Conservation (phyloP, 2,329 filamentous ascomycete genomes). For the Drechslerella dactyloides region DNA sequence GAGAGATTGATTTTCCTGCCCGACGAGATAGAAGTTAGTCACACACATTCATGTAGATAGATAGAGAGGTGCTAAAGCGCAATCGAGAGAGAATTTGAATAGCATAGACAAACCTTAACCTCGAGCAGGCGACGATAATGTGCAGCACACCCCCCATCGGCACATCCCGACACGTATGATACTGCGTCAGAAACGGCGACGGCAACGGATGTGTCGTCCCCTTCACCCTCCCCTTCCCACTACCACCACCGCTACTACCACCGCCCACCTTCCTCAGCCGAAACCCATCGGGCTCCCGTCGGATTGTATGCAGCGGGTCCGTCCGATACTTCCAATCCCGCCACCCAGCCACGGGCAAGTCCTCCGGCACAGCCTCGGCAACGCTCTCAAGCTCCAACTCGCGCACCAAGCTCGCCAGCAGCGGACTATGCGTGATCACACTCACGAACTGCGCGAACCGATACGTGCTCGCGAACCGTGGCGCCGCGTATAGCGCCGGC, state of each 20-base stretch:
- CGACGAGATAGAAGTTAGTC: neutral
- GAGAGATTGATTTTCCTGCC: slow-evolving; percentile 53
- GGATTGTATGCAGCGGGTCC: slow-evolving; percentile 53
- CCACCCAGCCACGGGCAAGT: slow-evolving; percentile 55
- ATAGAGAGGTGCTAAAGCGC: neutral
- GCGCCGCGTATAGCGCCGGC: slow-evolving; percentile 52
- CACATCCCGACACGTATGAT: slow-evolving; percentile 52
- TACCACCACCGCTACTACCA: slow-evolving; percentile 11
- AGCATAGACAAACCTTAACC: slow-evolving; percentile 52
- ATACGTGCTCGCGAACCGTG: slow-evolving; percentile 54
- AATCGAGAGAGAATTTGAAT: too few relatives aligned
- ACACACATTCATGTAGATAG: neutral
- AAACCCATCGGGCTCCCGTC: slow-evolving; percentile 24
- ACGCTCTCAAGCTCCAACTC: slow-evolving; percentile 52
- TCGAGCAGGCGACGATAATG: slow-evolving; percentile 54
- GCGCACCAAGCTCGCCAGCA: slow-evolving; percentile 54
- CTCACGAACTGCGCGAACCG: slow-evolving; percentile 56
- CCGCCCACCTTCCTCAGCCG: slow-evolving; percentile 24
- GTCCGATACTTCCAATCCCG: slow-evolving; percentile 55
- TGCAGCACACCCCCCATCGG: slow-evolving; percentile 55
- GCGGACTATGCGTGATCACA: slow-evolving; percentile 53
- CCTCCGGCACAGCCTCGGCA: slow-evolving; percentile 45
- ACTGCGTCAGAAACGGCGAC: slow-evolving; percentile 54
- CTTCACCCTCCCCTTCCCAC: slow-evolving; percentile 16
- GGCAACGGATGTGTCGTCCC: slow-evolving; percentile 52